These are phyloP conservation scores for Pythium brachiatum DNA, from an alignment of 352 stramenopile species.

Conservation along the genomic window DNA sequence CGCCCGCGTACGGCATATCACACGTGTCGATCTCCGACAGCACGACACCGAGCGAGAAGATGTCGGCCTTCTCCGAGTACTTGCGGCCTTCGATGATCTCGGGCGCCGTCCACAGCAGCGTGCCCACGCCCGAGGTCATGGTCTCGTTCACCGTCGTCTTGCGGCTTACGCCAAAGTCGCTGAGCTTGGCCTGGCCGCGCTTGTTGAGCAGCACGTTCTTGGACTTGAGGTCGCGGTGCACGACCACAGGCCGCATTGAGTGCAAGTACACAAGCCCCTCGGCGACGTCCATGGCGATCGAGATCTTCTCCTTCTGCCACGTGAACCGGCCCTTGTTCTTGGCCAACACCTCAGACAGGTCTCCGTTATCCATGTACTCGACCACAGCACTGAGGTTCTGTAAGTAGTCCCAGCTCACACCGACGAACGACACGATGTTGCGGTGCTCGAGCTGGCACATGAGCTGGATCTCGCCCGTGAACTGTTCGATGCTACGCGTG, in stretches of 20 bases:
- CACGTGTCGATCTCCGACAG: conserved; percentile 78
- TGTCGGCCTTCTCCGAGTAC: conserved; percentile 86
- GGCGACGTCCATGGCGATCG: conserved; percentile 79
- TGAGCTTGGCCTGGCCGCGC: conserved; percentile 71
- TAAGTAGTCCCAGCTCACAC: conserved; percentile 63
- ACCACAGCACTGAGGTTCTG: conserved; percentile 73
- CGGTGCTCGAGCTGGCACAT: conserved; percentile 70
- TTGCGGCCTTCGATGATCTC: conserved; percentile 87
- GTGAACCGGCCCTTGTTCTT: conserved; percentile 50
- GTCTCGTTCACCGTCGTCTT: conserved; percentile 71
- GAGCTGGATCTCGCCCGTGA: conserved; percentile 66
- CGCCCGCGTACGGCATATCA: conserved; percentile 48
- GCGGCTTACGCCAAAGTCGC: conserved; percentile 85
- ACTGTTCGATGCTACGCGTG: conserved; percentile 56
- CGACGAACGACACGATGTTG: conserved; percentile 75
- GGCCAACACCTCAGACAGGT: conserved; percentile 57
- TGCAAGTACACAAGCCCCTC: conserved; percentile 87
- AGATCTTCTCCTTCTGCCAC: conserved; percentile 73
- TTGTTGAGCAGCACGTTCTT: conserved; percentile 83
- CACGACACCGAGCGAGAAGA: conserved; percentile 87
- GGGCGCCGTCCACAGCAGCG: conserved; percentile 80
- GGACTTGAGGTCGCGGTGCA: conserved; percentile 88
- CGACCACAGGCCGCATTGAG: conserved; percentile 57
- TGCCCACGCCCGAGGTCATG: conserved; percentile 77
- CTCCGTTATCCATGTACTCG: conserved; percentile 78